phyloP scores from a whole-genome alignment of 1,284 basidiomycete species.

The Malassezia furfur region DNA sequence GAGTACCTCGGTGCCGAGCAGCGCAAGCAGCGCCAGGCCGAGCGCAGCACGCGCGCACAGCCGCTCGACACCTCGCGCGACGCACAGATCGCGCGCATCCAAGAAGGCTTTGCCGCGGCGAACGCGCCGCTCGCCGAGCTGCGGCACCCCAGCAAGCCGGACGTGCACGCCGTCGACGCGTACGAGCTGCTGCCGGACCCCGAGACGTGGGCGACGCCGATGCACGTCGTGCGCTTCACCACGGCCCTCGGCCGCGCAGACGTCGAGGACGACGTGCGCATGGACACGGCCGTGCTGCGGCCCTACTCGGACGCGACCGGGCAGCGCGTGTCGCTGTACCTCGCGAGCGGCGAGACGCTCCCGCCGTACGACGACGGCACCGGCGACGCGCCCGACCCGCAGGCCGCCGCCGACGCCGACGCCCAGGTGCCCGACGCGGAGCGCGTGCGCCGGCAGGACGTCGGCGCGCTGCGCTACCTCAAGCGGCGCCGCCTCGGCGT shows the following conservation, averaged over 20 bases:
- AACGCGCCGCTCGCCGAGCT: constrained; percentile 29
- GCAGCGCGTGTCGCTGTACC: constrained; percentile 40
- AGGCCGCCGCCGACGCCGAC: constrained; percentile 22
- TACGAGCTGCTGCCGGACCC: constrained; percentile 44
- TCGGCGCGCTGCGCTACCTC: constrained; percentile 21
- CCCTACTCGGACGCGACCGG: constrained; percentile 30
- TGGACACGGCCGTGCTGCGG: constrained; percentile 34
- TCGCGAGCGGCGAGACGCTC: constrained; percentile 33
- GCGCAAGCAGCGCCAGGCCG: constrained; percentile 22
- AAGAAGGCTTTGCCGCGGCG: constrained; percentile 34
- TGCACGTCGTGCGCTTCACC: constrained; percentile 43
- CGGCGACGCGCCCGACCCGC: constrained; percentile 21
- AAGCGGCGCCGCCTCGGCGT: constrained; percentile 36
- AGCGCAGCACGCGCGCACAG: constrained; percentile 15
- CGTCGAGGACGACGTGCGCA: constrained; percentile 29
- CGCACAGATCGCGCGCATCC: constrained; percentile 39
- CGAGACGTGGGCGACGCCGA: constrained; percentile 45
- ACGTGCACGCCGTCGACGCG: constrained; percentile 34
- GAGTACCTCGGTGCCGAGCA: constrained; percentile 43
- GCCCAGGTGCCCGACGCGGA: constrained; percentile 13
- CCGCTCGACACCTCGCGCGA: constrained; percentile 33
- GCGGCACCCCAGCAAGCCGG: constrained; percentile 36
- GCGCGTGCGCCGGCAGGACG: constrained; percentile 8
- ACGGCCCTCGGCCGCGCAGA: constrained; percentile 36
- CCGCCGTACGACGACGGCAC: constrained; percentile 4